Evolutionary conservation across 768 basidiomycete genomes (phyloP), one percentile per base, ranked within the genome.

Genomic region (Fomitopsis serialis): DNA sequence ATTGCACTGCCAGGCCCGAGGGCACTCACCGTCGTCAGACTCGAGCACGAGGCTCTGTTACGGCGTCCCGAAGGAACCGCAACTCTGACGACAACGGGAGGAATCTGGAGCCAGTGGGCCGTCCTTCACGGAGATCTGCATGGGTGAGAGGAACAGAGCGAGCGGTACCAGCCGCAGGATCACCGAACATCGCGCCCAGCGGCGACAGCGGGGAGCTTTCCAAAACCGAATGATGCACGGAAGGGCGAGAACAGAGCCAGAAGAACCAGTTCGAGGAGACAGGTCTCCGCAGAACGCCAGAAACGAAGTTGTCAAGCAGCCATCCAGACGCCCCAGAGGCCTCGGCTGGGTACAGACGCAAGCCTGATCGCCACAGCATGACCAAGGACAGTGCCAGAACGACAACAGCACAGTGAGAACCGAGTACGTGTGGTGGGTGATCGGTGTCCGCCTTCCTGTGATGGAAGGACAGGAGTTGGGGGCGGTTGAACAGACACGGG

Each of bases 1-100:
- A 59, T 68, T 61, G 57, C 66, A 66, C 53, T 55, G 63, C 60
- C 54, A 50, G 56, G 54, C 59, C 58, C 54, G 25, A 21, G 55
- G 53, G 53, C 23, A 42, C 52, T 54, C 58, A 59, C 45, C 56
- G 54, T 54, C 55, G 53, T 63, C 67, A 71, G 64, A 67, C 70
- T 74, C 74, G 79, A 81, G 80, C 77, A 73, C 77, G 65, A 79
- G 74, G 77, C 79, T 79, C 78, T 81, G 63, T 77, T 78, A 68
- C 60, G 62, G 62, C 68, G n/a, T 71, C 77, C 77, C 75, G 61
- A 36, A 61, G 73, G 67, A 73, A 60, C 59, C 63, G 55, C 69
- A 77, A 78, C 66, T 73, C 70, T 71, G 58, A 56, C 29, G 51
- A 56, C 55, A 50, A 19, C 48, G 48, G 58, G 48, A 58, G 37